Base-by-base conservation (phyloP, 306 rosid species). In the Neltuma alba region DNA sequence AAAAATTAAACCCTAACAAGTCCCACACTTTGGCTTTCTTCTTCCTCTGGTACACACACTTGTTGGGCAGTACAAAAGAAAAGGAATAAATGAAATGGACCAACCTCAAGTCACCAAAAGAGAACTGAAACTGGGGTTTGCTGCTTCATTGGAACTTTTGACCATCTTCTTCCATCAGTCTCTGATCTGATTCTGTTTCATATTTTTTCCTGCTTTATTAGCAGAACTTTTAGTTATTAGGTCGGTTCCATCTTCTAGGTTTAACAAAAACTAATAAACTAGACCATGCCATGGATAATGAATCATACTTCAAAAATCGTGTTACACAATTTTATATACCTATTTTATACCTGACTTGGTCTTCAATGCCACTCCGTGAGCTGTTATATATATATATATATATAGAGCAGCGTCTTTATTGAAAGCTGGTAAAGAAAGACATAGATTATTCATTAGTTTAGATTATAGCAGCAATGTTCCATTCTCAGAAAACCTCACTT, bases 21-120 rank as follows among this genome's bases (percentile, higher is more conserved):
- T 88, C 88, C 87, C 86, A 83, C 84, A 68, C 79, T 70, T 75
- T 75, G 76, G 84, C 89, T 86, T 87, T 83, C 86, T 61, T 81
- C 86, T 79, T 77, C 85, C 90, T 85, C 61, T 54, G 14, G 82
- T 78, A 63, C 28, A 64, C 84, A 78, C 80, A 70, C 84, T 83
- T 88, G 84, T 83, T 88, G 84, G 92, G 91, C 97, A 86, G 89
- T 85, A 85, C 81, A 80, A 92, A 92, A 90, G 90, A 79, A 89
- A 90, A 88, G 81, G 77, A 82, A 65, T 40, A 82, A 87, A 65
- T 40, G 80, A 87, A 83, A 90, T 83, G 90, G 88, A 87, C 93
- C 93, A 83, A 87, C 89, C 82, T 84, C 77, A 77, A 76, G 81
- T 83, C 85, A 76, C 70, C 81, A 84, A 84, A 81, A 87, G 77